Base-by-base conservation (phyloP, 148 eudicot species). In the Vaccinium darrowii region DNA sequence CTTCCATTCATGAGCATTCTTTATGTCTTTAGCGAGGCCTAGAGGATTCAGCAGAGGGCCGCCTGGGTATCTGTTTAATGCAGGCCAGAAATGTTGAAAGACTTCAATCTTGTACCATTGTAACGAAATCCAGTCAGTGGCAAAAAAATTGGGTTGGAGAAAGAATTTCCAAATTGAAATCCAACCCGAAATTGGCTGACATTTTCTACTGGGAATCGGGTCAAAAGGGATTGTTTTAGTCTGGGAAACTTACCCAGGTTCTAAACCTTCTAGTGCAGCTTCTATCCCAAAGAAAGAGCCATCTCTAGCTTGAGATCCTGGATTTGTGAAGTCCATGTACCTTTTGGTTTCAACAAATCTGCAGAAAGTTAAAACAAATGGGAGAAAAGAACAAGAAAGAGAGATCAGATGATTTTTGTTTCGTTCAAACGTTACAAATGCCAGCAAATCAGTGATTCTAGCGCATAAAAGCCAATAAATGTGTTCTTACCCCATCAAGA, bases 291-390 rank as follows among this genome's bases (percentile, higher is more conserved):
- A 93, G 90, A 96, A 96, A 56, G 95, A 86, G 67, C 95, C 98
- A 33, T 92, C 97, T 85, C 82, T 86, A 54, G 97, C 98, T 91
- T 96, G 99, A 87, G 99, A 96, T 82, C 99, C 97, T 3, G 99
- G 98, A 86, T 58, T 87, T 39, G 83, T 81, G 82, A 91, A 92
- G 85, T 96, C 99, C 97, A 96, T 96, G 82, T 92, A 92, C 88
- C 98, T 87, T 90, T 94, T 96, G 30, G 98, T 96, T 90, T 96
- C 99, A 13, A 91, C 99, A 87, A 96, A 96, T 80, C 97, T 96
- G 89, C 79, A 75, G 36, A 33, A 77, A 76, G 47, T 27, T 2
- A 21, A 52, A 85, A 1, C 14, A 63, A 36, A 83, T 6, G 52
- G 73, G 27, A 19, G 13, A 47, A 23, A 60, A 18, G 21, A 27